Evolutionary conservation across 2,329 filamentous ascomycete genomes (phyloP).

Genomic region (Alternaria triticina): DNA sequence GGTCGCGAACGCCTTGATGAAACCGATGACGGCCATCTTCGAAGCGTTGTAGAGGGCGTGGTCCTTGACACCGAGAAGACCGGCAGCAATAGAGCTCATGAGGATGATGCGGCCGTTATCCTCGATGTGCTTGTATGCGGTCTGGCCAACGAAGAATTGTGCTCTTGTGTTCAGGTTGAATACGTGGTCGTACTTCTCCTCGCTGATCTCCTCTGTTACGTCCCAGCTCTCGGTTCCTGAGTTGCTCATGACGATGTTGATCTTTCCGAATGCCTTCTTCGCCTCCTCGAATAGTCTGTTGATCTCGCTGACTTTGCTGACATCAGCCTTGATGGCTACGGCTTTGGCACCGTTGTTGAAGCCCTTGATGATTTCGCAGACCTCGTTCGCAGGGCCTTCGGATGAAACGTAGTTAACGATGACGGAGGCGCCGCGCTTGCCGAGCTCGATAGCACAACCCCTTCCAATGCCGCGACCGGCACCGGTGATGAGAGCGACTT

Average conservation of each 20-base stretch:
- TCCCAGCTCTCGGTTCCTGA: conserved; percentile 70
- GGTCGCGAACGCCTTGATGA: conserved; percentile 73
- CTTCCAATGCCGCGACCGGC: conserved; percentile 70
- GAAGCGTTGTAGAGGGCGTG: conserved; percentile 74
- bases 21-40: conserved; percentile 76
- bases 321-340: conserved; percentile 66
- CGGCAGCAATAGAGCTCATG: conserved; percentile 74
- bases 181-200: conserved; percentile 75
- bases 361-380: conserved; percentile 54
- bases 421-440: conserved; percentile 67
- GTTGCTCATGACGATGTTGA: conserved; percentile 60
- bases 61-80: conserved; percentile 71
- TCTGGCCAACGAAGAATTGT: conserved; percentile 80
- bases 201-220: conserved; percentile 70
- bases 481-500: conserved; percentile 67
- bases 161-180: conserved; percentile 72
- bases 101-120: conserved; percentile 75
- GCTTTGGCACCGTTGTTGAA: conserved; percentile 58
- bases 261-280: conserved; percentile 52
- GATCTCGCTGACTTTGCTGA: conserved; percentile 62
- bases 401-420: conserved; percentile 70
- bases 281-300: conserved; percentile 60
- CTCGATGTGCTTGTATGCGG: conserved; percentile 73
- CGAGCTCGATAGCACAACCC: conserved; percentile 71
- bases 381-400: conserved; percentile 57